Evolutionary conservation across 2,329 filamentous ascomycete genomes (phyloP).

Genomic region (Botrytis aclada): DNA sequence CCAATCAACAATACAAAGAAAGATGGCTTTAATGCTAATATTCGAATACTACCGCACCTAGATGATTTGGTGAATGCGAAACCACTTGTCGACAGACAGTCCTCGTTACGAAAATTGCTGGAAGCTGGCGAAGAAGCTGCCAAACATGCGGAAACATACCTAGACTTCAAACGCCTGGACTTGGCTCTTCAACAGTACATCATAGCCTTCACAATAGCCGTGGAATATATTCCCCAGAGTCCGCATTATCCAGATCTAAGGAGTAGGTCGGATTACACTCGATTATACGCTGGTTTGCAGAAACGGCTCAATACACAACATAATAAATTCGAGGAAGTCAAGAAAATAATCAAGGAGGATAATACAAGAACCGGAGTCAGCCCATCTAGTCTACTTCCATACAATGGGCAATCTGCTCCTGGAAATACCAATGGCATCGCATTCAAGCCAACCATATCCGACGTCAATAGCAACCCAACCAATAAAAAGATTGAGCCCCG

Average conservation of each 20-base stretch:
- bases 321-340: slow-evolving; percentile 54
- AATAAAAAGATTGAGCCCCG: not conserved
- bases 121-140: slow-evolving; percentile 52
- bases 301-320: slow-evolving; percentile 49
- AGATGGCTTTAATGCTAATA: slow-evolving; percentile 21
- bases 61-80: slow-evolving; percentile 43
- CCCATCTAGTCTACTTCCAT: slow-evolving; percentile 11
- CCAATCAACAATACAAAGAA: slow-evolving; percentile 26
- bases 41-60: slow-evolving; percentile 42
- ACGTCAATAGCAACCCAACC: not conserved
- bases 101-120: slow-evolving; percentile 53
- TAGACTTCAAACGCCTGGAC: slow-evolving; percentile 66
- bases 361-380: slow-evolving; percentile 59
- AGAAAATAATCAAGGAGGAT: slow-evolving; percentile 58
- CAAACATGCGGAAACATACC: slow-evolving; percentile 58
- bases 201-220: slow-evolving; percentile 72
- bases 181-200: slow-evolving; percentile 81
- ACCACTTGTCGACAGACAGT: slow-evolving; percentile 35
- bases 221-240: slow-evolving; percentile 73
- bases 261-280: slow-evolving; percentile 49
- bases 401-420: not conserved
- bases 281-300: slow-evolving; percentile 50
- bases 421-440: slow-evolving; percentile 23
- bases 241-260: slow-evolving; percentile 68
- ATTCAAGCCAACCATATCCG: not conserved